Evolutionary conservation across 768 basidiomycete genomes (phyloP).

Genomic region (Podaxis sp.): DNA sequence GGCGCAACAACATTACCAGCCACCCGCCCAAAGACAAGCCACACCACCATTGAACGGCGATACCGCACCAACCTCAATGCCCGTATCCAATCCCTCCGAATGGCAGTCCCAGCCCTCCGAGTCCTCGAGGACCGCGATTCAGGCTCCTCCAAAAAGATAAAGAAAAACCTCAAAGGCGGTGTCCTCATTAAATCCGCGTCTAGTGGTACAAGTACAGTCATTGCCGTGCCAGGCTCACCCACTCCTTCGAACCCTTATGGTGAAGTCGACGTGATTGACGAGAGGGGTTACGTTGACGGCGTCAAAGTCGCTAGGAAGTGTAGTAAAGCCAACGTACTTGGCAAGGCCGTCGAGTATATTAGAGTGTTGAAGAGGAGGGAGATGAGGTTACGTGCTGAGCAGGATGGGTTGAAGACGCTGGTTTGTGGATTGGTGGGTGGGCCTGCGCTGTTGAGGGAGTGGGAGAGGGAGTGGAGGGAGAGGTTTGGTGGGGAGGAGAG

Average conservation of each 20-base stretch:
- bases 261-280: slow-evolving; percentile 62
- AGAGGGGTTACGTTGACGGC: slow-evolving; percentile 86
- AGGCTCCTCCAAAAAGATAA: slow-evolving; percentile 39
- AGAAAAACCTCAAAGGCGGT: slow-evolving; percentile 39
- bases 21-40: slow-evolving; percentile 72
- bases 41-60: slow-evolving; percentile 85
- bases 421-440: slow-evolving; percentile 72
- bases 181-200: slow-evolving; percentile 32
- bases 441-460: slow-evolving; percentile 61
- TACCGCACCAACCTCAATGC: slow-evolving; percentile 89
- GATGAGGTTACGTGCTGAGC: slow-evolving; percentile 63
- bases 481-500: slow-evolving; percentile 73
- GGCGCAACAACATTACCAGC: slow-evolving; percentile 7
- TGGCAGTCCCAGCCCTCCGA: slow-evolving; percentile 79
- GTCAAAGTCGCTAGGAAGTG: slow-evolving; percentile 89
- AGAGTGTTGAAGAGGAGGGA: slow-evolving; percentile 83
- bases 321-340: slow-evolving; percentile 86
- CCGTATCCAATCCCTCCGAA: slow-evolving; percentile 74
- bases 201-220: neutral
- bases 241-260: slow-evolving; percentile 29
- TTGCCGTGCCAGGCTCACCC: slow-evolving; percentile 18
- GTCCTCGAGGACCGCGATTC: slow-evolving; percentile 63
- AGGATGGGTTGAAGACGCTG: slow-evolving; percentile 67
- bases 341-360: slow-evolving; percentile 90
- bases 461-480: slow-evolving; percentile 73